Evolutionary conservation across 768 basidiomycete genomes (phyloP).

Genomic region (Asterophora parasitica): DNA sequence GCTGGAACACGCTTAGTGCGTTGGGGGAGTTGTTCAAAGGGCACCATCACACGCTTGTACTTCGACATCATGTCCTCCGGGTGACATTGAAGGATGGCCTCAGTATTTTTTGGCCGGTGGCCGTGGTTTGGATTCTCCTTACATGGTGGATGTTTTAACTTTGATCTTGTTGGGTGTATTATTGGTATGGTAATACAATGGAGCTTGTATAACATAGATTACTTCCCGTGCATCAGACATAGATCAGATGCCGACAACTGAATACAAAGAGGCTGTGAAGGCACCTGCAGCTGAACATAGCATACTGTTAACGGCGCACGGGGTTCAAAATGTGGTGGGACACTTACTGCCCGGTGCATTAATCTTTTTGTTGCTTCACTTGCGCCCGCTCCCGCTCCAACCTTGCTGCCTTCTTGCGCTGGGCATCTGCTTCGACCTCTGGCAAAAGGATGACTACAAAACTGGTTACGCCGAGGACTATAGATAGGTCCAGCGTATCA

Average conservation of each 20-base stretch:
- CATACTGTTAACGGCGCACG: neutral
- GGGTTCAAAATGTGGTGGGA: neutral
- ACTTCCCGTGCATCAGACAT: conserved; percentile 1
- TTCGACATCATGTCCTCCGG: conserved; percentile 27
- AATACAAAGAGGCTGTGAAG: neutral
- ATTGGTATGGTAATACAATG: conserved; percentile 6
- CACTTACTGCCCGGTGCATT: neutral
- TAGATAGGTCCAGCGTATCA: neutral
- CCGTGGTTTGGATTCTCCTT: conserved; percentile 31
- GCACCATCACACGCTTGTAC: conserved; percentile 10
- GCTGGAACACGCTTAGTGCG: conserved; percentile 14
- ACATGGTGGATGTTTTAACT: conserved; percentile 33
- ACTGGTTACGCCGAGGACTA: conserved; percentile 19
- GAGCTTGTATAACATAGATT: conserved; percentile 4
- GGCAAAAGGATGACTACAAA: conserved; percentile 16
- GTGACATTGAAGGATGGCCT: conserved; percentile 36
- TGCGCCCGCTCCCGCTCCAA: neutral
- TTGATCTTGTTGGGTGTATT: too few species aligned
- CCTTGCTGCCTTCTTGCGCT: conserved; percentile 4
- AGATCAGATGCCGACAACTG: neutral
- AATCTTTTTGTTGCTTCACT: conserved; percentile 2
- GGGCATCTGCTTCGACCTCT: conserved; percentile 6
- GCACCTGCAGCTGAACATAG: neutral
- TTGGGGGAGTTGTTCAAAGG: conserved; percentile 11
- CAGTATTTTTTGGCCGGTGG: conserved; percentile 32